A percentile compares a stretch with the other conserved stretches of the same genome.
phyloP scores from a whole-genome alignment of 306 rosid species.

The Gillenia trifoliata region DNA sequence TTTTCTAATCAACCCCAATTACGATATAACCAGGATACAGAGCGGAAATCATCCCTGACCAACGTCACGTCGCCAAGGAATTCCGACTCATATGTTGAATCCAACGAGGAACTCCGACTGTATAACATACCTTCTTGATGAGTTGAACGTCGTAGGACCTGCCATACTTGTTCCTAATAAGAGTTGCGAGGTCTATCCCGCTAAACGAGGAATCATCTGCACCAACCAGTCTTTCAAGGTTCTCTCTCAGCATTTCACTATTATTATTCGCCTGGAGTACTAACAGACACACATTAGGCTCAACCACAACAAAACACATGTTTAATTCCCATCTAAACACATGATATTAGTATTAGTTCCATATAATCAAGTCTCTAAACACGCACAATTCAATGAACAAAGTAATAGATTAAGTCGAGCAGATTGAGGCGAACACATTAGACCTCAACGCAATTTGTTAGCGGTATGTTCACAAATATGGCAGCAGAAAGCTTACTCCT shows the following conservation, averaged over 20 bases:
- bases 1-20: not conserved
- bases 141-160: conserved; percentile 91
- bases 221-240: conserved; percentile 82
- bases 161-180: conserved; percentile 88
- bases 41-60: not conserved
- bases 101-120: not conserved
- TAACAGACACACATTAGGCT: not conserved
- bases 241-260: conserved; percentile 56
- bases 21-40: not conserved
- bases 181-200: conserved; percentile 93
- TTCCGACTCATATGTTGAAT: not conserved
- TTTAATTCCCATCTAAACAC: too few relatives aligned
- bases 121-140: conserved; percentile 69
- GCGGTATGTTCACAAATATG: not conserved
- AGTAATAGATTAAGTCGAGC: not conserved
- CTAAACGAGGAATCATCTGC: conserved; percentile 77
- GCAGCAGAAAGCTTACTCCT: conserved; percentile 39
- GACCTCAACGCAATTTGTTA: not conserved
- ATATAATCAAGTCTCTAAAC: too few relatives aligned
- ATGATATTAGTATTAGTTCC: too few relatives aligned
- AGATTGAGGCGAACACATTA: not conserved
- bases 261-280: conserved; percentile 36
- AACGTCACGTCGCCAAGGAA: not conserved
- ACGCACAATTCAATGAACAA: too few relatives aligned
- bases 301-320: too few relatives aligned